A percentile compares a stretch with the other conserved stretches of the same genome.
Evolutionary conservation across 495 filamentous ascomycete genomes (phyloP).

Genomic region (Hypoxylon lienhwacheense): DNA sequence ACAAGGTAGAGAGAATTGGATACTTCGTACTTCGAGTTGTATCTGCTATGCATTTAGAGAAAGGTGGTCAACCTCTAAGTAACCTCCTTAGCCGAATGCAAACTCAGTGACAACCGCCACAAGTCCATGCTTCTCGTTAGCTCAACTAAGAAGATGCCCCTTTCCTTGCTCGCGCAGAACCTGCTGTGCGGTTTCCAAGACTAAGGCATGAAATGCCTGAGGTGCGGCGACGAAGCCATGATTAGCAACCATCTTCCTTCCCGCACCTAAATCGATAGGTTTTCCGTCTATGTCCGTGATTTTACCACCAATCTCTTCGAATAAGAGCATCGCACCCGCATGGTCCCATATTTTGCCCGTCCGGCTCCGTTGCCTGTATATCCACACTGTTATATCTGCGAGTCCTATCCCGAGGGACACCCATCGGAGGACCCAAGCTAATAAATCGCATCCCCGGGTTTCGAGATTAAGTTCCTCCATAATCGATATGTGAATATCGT

Average conservation of each 20-base stretch:
- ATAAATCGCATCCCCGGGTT: slow-evolving; percentile 59
- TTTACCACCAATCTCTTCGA: slow-evolving; percentile 63
- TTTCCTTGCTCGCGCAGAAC: slow-evolving; percentile 41
- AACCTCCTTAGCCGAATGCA: not conserved
- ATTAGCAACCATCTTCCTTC: slow-evolving; percentile 48
- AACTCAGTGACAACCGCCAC: not conserved
- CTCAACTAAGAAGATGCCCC: slow-evolving; percentile 34
- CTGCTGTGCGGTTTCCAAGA: slow-evolving; percentile 41
- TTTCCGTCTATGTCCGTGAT: slow-evolving; percentile 64
- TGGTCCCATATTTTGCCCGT: slow-evolving; percentile 74
- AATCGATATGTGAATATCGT: slow-evolving; percentile 50
- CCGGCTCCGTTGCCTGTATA: slow-evolving; percentile 55
- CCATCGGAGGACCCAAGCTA: slow-evolving; percentile 68
- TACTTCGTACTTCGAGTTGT: not conserved
- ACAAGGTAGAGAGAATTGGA: not conserved
- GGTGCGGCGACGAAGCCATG: slow-evolving; percentile 54
- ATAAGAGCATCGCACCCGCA: slow-evolving; percentile 68
- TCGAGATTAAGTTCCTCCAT: slow-evolving; percentile 50
- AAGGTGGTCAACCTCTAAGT: not conserved
- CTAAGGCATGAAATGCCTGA: slow-evolving; percentile 37
- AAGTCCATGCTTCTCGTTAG: not conserved
- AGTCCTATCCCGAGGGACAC: slow-evolving; percentile 61
- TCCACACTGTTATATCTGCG: slow-evolving; percentile 63
- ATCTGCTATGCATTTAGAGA: not conserved
- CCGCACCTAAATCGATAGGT: slow-evolving; percentile 43